These are phyloP conservation scores for Aegilops bicornis DNA, from an alignment of 176 grass and related monocot species.

Conservation along the genomic window DNA sequence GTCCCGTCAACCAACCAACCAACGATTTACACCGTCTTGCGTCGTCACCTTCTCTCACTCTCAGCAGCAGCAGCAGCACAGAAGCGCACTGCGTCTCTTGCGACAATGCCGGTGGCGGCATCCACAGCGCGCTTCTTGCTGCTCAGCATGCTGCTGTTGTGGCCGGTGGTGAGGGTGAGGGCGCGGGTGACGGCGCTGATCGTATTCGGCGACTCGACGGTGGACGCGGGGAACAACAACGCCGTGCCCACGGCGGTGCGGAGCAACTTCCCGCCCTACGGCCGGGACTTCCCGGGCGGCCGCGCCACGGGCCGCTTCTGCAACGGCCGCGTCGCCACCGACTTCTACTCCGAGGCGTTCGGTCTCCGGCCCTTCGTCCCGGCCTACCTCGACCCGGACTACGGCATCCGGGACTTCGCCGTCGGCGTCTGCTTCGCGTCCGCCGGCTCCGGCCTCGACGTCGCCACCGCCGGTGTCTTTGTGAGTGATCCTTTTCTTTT, in stretches of 20 bases:
- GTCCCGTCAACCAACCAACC: neutral
- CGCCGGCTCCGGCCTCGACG: constrained; percentile 61
- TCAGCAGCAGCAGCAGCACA: neutral
- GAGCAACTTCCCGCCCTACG: constrained; percentile 68
- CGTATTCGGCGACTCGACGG: constrained; percentile 70
- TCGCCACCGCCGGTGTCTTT: constrained; percentile 48
- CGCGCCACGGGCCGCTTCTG: constrained; percentile 69
- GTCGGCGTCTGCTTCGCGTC: constrained; percentile 72
- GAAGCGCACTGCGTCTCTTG: no score
- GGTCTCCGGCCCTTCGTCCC: constrained; percentile 55
- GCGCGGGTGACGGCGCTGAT: constrained; percentile 55
- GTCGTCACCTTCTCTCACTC: neutral
- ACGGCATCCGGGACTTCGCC: constrained; percentile 53
- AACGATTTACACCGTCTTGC: neutral
- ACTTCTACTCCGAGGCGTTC: constrained; percentile 64
- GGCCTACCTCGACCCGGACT: constrained; percentile 60
- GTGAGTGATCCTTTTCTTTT: constrained; percentile 22
- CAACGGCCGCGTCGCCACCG: constrained; percentile 64
- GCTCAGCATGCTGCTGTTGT: neutral
- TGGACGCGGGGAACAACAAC: constrained; percentile 77
- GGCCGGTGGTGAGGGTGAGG: fast-evolving
- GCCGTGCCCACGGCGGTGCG: constrained; percentile 25
- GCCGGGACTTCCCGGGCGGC: constrained; percentile 53
- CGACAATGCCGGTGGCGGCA: neutral
- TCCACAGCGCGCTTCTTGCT: neutral